Percentiles rank a stretch among this genome's conserved stretches.
Evolutionary conservation across 306 rosid species (phyloP).

Genomic region (Lathyrus aphaca): DNA sequence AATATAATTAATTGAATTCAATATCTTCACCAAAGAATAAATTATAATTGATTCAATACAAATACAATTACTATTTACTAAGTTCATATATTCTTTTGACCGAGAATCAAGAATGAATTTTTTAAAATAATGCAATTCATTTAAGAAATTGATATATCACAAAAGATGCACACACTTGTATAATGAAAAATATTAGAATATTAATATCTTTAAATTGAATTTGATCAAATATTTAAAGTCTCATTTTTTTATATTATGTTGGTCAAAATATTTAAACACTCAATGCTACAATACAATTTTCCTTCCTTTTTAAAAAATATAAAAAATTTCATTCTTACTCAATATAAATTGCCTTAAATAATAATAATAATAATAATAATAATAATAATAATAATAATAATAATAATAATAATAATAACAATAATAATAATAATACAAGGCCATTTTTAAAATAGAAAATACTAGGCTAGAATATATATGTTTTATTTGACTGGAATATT

Average conservation of each 20-base stretch:
- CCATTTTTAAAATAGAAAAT: not conserved
- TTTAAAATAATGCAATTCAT: not conserved
- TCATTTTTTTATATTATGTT: not conserved
- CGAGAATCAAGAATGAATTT: not conserved
- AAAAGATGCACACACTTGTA: not conserved
- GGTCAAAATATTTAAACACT: not conserved
- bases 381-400: too few relatives aligned
- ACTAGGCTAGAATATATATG: not conserved
- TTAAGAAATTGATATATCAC: not conserved
- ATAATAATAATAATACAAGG: not conserved
- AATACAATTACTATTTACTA: not conserved
- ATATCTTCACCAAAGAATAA: not conserved
- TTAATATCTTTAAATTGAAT: not conserved
- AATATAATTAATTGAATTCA: not conserved
- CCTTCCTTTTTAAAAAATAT: too few relatives aligned
- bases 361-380: too few relatives aligned
- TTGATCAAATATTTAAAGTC: not conserved
- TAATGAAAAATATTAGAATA: not conserved
- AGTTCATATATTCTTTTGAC: not conserved
- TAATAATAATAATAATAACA: too few relatives aligned
- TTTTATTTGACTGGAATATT: not conserved
- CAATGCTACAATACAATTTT: not conserved
- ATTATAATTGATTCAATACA: not conserved
- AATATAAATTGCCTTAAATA: not conserved
- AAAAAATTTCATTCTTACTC: too few relatives aligned